These are phyloP conservation scores for Erodium maritimum DNA, from an alignment of 345 rosid genomes.

Conservation along the genomic window DNA sequence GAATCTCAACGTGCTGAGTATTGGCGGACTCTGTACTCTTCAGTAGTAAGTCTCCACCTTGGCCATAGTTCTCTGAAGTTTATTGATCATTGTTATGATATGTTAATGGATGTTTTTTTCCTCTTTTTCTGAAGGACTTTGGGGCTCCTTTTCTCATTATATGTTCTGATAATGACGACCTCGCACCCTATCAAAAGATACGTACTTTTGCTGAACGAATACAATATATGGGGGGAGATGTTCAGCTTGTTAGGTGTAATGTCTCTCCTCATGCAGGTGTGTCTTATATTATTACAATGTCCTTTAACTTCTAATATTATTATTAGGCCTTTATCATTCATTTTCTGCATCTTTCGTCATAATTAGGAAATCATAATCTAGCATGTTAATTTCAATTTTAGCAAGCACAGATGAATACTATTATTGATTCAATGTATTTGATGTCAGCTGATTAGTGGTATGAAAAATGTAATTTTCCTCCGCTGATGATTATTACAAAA, in stretches of 20 bases:
- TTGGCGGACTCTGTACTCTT: conserved; percentile 71
- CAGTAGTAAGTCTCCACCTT: conserved; percentile 48
- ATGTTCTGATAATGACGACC: conserved; percentile 71
- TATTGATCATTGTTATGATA: conserved; percentile 4
- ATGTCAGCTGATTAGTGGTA: too few relatives aligned
- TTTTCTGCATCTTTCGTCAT: neutral
- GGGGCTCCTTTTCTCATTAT: conserved; percentile 77
- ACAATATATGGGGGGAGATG: conserved; percentile 71
- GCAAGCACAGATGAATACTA: too few relatives aligned
- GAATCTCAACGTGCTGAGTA: conserved; percentile 78
- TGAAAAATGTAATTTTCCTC: too few relatives aligned
- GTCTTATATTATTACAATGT: conserved; percentile 4
- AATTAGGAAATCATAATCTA: too few relatives aligned
- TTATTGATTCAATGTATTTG: too few relatives aligned
- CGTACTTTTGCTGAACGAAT: conserved; percentile 39
- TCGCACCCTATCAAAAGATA: conserved; percentile 51
- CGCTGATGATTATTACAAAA: too few relatives aligned
- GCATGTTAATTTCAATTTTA: too few relatives aligned
- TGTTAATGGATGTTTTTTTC: neutral
- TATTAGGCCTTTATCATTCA: neutral
- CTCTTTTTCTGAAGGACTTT: conserved; percentile 35
- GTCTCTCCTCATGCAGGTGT: conserved; percentile 71
- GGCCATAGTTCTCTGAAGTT: neutral
- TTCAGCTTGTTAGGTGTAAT: conserved; percentile 60
- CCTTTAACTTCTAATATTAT: neutral